Conservation (phyloP, 2,329 filamentous ascomycete genomes). For the Penicillium sp. region DNA sequence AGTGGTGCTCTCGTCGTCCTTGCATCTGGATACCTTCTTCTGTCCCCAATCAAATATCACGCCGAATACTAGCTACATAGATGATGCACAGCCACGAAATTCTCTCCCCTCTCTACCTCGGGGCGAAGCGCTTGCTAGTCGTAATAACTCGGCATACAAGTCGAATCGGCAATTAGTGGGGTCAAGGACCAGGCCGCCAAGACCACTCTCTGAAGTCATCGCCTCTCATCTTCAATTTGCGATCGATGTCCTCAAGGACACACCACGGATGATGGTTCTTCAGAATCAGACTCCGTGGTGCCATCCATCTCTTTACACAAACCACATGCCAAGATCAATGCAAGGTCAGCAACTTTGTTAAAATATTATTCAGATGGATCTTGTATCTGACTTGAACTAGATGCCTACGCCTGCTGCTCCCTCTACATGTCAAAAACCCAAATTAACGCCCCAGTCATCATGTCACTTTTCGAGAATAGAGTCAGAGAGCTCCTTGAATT, state of each 20-base stretch:
- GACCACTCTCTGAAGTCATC: conserved; percentile 20
- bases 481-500: conserved; percentile 45
- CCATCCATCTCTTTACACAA: conserved; percentile 52
- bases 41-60: not conserved
- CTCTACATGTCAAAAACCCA: conserved; percentile 53
- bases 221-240: conserved; percentile 33
- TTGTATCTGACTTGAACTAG: conserved; percentile 27
- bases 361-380: not conserved
- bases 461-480: conserved; percentile 48
- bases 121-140: not conserved
- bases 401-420: conserved; percentile 54
- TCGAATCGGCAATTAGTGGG: conserved; percentile 4
- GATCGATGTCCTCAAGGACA: conserved; percentile 47
- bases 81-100: not conserved
- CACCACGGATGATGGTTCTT: conserved; percentile 47
- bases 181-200: conserved; percentile 4
- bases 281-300: conserved; percentile 55
- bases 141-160: not conserved
- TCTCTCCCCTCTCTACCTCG: not conserved
- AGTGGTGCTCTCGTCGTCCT: too few species aligned
- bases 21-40: not conserved
- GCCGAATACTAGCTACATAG: not conserved
- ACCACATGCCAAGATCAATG: conserved; percentile 52
- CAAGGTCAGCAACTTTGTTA: conserved; percentile 40
- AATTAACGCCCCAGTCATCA: conserved; percentile 49